Evolutionary conservation across 2,329 filamentous ascomycete species (phyloP), one percentile per base, ranked within the genome.

Genomic region (Apiospora malaysiana): DNA sequence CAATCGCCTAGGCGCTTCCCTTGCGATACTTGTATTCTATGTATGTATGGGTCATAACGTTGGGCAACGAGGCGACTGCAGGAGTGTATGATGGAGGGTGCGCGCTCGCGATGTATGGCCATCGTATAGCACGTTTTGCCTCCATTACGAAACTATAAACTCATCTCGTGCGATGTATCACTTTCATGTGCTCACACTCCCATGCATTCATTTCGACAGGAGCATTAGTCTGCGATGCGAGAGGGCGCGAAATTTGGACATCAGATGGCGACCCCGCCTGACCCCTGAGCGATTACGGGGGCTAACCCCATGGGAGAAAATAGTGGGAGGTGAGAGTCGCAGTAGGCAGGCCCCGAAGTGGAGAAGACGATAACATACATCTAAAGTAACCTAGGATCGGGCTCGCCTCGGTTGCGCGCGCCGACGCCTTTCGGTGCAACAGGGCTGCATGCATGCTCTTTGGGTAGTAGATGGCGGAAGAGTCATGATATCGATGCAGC

Each of bases 191-290:
- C 8, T 25, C 25, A 59, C 51, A 9, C 51, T 59, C 12, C 5
- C 25, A 32, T 59, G 51, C 51, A 59, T 12, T 10, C 25, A 6
- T 32, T 32, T 16, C 27, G 27, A 32, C 25, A 32, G 9, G 56
- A 63, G 56, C 56, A 63, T 40, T 9, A 63, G 16, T 63, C 12
- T n/a, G 56, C 27, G 56, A 63, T 12, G 56, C 56, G 56, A 40
- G 37, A n/a, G 56, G 27, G 51, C 51, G 49, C 25, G 27, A 10
- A 18, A 7, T 1, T 9, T 7, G 32, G 40, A 40, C 32, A 63
- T 40, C 56, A 63, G 8, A n/a, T 14, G 56, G 14, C 18, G 32
- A 63, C 56, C 56, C 56, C 56, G 56, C 56, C 56, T 63, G 32
- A 63, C 56, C 56, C 56, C 32, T n/a, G 32, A 21, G 56, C 56